Conservation (phyloP, 1,284 basidiomycete species). For the Mycena sp. region DNA sequence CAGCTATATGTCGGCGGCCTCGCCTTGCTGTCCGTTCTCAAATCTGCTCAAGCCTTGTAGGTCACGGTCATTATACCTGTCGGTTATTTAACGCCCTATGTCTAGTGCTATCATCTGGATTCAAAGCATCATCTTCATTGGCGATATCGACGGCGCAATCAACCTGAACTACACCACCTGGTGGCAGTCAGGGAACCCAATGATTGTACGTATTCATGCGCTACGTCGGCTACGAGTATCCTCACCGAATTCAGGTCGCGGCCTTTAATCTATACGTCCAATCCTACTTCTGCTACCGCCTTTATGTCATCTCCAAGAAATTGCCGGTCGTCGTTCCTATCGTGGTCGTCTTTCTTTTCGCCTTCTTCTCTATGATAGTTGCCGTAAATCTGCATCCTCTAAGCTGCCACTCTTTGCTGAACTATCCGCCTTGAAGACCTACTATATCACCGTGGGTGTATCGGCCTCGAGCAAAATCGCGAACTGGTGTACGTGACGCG, state of each 20-base stretch:
- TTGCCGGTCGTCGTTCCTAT: background rate
- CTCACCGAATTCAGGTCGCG: slow-evolving; percentile 19
- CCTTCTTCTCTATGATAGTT: slow-evolving; percentile 9
- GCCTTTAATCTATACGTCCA: slow-evolving; percentile 18
- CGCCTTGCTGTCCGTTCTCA: slow-evolving; percentile 40
- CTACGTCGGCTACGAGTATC: too few species aligned
- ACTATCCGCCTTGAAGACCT: slow-evolving; percentile 7
- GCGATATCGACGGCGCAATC: slow-evolving; percentile 43
- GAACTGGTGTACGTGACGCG: slow-evolving; percentile 42
- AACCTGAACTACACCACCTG: slow-evolving; percentile 42
- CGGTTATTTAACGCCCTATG: background rate
- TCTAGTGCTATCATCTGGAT: slow-evolving; percentile 45
- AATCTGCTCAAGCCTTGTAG: slow-evolving; percentile 44
- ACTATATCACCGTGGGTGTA: slow-evolving; percentile 25
- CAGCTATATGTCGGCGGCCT: slow-evolving; percentile 38
- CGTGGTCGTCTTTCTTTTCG: slow-evolving; percentile 2
- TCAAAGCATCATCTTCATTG: slow-evolving; percentile 39
- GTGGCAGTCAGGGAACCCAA: slow-evolving; percentile 41
- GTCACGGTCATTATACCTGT: slow-evolving; percentile 6
- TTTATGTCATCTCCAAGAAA: slow-evolving; percentile 17
- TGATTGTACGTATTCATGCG: too few species aligned
- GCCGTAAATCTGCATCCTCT: background rate
- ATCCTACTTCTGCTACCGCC: slow-evolving; percentile 19
- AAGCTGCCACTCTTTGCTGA: background rate
- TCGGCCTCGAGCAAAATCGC: slow-evolving; percentile 29